Evolutionary conservation across 768 basidiomycete genomes (phyloP), one percentile per base, ranked within the genome.

Genomic region (Crepidotus variabilis): DNA sequence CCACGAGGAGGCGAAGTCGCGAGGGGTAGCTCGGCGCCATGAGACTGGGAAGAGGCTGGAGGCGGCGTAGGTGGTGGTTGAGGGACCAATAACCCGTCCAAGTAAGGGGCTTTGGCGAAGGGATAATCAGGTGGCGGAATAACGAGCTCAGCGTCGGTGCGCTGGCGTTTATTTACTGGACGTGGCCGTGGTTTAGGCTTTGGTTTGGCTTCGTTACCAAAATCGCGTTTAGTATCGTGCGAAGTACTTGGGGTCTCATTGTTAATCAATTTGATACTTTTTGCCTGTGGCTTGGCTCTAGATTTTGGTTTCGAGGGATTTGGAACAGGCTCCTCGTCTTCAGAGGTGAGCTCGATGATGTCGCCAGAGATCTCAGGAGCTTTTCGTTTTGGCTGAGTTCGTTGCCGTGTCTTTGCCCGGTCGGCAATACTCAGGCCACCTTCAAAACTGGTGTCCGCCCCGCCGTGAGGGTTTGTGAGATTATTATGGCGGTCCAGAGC

Each of bases 381-480:
- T 46, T 69, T 73, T 7, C 50, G 39, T 22, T 48, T 48, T 23
- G 18, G 20, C 47, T 70, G 52, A 20, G 66, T 72, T 21, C 82
- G 69, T 55, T 78, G 73, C 16, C 83, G 81, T 67, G 74, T 81
- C 62, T 84, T 84, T 50, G 83, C 79, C 16, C 83, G 75, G 43
- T 85, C 83, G n/a, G 83, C 82, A 22, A 83, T 82, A 58, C 67
- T 77, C 20, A 58, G 46, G 14, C 57, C 47, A 9, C 53, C 60
- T 21, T 55, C 34, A 20, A 64, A 48, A 23, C 55, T 55, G 22
- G 56, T 56, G 28, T 65, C 63, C 24, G 43, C 18, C 55, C 46
- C n/a, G 55, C 35, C 16, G 51, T 43, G 23, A 52, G 52, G 2
- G 60, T 8, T 28, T 61, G 20, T 60, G 56, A n/a, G 54, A 43